Evolutionary conservation across 345 rosid species (phyloP), one percentile per base, ranked within the genome.

Genomic region (Melaleuca quinquenervia): DNA sequence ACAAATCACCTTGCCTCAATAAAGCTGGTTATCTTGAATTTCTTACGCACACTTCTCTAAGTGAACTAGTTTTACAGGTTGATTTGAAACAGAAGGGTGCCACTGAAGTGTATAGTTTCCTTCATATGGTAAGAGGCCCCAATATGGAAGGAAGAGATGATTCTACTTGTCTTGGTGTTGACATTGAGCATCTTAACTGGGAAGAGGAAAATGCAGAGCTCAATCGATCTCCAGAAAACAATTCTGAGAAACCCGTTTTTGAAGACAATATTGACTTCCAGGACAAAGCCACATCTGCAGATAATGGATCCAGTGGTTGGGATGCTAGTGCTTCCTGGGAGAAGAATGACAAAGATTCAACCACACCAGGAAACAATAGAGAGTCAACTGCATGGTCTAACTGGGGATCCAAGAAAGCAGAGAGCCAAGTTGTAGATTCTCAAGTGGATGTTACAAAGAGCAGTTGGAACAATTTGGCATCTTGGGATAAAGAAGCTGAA

Each of bases 91-190:
- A 86, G 55, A 92, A 88, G 83, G 90, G 85, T 8, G 90, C 87
- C 83, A 86, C 89, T 15, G 96, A 97, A 87, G 94, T 94, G 26
- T 97, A 93, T 86, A 88, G 91, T 87, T 94, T 97, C 87, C 95
- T 97, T 44, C 92, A 93, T 64, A 94, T 95, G 96, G 93, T 96
- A 84, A 91, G 94, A 88, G 86, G 93, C 86, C 74, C 89, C 21
- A 84, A 84, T 75, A 83, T 86, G 53, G 90, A 84, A 85, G 89
- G 54, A 85, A 93, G 89, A 82, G 70, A 54, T 18, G 85, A 82
- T 83, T 88, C 95, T 84, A 96, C 90, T 83, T 97, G 96, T 87
- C 93, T 95, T 44, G 99, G 99, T 11, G 90, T 84, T 21, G 99
- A 97, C 75, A 91, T 95, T 83, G 98, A 95, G 70, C 92, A 91